Conservation (phyloP, 495 filamentous ascomycete genomes). For the Filosporella fistucella region DNA sequence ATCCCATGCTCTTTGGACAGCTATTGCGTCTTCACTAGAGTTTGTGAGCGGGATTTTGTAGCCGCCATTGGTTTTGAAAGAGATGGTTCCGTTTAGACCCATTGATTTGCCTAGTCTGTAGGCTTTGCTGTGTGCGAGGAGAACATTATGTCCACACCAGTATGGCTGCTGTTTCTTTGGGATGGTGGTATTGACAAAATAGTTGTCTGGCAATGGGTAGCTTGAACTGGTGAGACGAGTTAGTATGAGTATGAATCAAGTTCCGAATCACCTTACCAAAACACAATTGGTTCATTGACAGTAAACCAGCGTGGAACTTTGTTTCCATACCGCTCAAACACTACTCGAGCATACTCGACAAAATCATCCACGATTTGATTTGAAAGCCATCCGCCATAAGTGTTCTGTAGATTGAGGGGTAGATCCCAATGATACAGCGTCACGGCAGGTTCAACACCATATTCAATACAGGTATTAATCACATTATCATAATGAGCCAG, state of each 20-base stretch:
- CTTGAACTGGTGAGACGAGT: background rate
- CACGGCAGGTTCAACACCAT: conserved; percentile 33
- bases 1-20: conserved; percentile 18
- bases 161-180: conserved; percentile 28
- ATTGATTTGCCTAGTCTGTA: conserved; percentile 32
- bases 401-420: conserved; percentile 36
- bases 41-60: conserved; percentile 30
- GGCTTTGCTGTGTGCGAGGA: conserved; percentile 30
- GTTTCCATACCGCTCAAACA: conserved; percentile 35
- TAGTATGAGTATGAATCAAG: background rate
- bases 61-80: conserved; percentile 34
- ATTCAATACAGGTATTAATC: conserved; percentile 33
- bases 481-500: conserved; percentile 39
- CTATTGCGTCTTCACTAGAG: conserved; percentile 18
- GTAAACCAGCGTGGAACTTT: conserved; percentile 40
- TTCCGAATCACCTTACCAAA: conserved; percentile 2
- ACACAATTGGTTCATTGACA: conserved; percentile 32
- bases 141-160: conserved; percentile 31
- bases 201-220: conserved; percentile 29
- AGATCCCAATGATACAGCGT: conserved; percentile 45
- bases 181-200: conserved; percentile 30
- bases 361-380: conserved; percentile 36
- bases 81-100: conserved; percentile 27
- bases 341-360: conserved; percentile 37
- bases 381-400: conserved; percentile 38